Evolutionary conservation across 2,329 filamentous ascomycete species (phyloP).

Genomic region (Alternaria sp.): DNA sequence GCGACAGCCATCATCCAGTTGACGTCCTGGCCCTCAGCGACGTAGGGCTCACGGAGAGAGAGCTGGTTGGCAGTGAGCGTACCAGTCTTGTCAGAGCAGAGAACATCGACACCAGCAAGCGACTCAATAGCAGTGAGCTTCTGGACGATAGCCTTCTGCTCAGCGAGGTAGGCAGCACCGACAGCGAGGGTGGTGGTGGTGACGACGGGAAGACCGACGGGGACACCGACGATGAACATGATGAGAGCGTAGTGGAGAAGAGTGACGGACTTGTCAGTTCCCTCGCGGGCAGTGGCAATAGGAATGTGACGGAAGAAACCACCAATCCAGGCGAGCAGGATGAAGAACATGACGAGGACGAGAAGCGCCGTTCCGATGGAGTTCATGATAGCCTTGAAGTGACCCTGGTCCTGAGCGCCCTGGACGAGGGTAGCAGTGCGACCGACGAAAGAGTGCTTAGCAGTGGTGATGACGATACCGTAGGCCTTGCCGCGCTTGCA

Average conservation of each 20-base stretch:
- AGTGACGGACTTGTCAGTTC: constrained; percentile 63
- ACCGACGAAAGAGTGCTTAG: constrained; percentile 78
- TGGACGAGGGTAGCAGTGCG: constrained; percentile 77
- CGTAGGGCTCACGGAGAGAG: constrained; percentile 78
- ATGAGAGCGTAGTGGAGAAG: constrained; percentile 61
- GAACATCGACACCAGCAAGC: constrained; percentile 71
- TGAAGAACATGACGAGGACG: constrained; percentile 80
- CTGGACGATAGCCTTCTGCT: constrained; percentile 82
- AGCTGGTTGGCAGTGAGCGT: constrained; percentile 80
- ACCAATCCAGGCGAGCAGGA: constrained; percentile 78
- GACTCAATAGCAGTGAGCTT: constrained; percentile 83
- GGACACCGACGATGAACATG: constrained; percentile 79
- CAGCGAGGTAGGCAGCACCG: constrained; percentile 78
- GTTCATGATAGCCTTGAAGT: constrained; percentile 79
- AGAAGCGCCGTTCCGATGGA: constrained; percentile 78
- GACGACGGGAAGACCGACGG: constrained; percentile 79
- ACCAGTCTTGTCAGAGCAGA: constrained; percentile 85
- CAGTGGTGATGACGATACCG: constrained; percentile 72
- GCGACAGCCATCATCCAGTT: constrained; percentile 88
- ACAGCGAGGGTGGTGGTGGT: constrained; percentile 81
- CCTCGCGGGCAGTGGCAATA: constrained; percentile 67
- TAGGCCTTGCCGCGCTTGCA: constrained; percentile 84
- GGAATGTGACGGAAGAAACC: constrained; percentile 78
- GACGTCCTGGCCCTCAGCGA: constrained; percentile 78
- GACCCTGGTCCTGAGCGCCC: constrained; percentile 76